Base-by-base conservation (phyloP, 768 basidiomycete species). In the Mycena polygramma region DNA sequence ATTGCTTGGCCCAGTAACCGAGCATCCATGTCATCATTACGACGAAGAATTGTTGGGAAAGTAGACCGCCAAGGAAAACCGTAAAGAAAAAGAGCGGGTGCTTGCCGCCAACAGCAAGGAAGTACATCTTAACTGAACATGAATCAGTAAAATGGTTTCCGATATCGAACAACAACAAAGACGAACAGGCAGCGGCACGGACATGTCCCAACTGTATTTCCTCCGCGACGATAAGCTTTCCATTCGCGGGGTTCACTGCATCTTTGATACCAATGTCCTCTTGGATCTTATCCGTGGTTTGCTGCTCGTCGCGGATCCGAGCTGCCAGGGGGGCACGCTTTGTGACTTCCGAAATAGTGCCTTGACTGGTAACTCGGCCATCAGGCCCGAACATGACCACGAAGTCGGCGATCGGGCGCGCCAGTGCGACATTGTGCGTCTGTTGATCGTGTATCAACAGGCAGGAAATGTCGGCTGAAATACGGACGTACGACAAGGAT, bases 161-260 rank as follows among this genome's bases (percentile, higher is more conserved):
- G 20, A 41, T 41, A 15, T 10, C 11, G 15, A 41, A 26, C 30
- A 30, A 26, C 2, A 1, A 49, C 45, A 20, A 3, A 45, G 20
- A 26, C 72, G 22, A 26, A 72, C 71, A 48, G 7, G 71, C 62
- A 24, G 57, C 54, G 84, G 85, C 87, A 48, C 86, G 85, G 35
- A 92, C 84, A 69, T 87, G 88, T 1, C 91, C 91, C 53, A 85
- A 79, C 7, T 81, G 84, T 45, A 91, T 83, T 74, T 93, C 92
- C 76, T 93, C 92, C 0, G 85, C 86, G 6, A 90, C 77, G 55
- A 91, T 85, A 13, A 92, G 83, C 73, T 91, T 90, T 1, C 90
- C 90, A 51, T 84, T 83, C 36, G 74, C 78, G 13, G 73, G 69
- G n/a, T 67, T 58, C 26, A 68, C 75, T 22, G 68, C 68, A 14